phyloP scores from a whole-genome alignment of 2,329 filamentous ascomycete species.

The Microsporum ferrugineum region DNA sequence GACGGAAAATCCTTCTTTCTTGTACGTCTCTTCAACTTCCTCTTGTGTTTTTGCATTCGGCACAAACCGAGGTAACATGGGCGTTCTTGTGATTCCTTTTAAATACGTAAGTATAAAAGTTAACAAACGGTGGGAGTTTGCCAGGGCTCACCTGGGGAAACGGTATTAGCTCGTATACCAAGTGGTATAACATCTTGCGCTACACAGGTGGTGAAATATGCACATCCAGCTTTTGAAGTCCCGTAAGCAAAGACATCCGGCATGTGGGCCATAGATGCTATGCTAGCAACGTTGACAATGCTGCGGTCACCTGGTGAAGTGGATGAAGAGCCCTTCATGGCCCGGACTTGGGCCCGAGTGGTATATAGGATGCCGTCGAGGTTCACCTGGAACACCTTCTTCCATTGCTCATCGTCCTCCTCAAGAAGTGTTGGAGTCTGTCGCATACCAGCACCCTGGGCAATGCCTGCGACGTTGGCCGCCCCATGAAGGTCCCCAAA shows the following conservation, averaged over 20 bases:
- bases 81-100: not conserved
- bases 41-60: not conserved
- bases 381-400: not conserved
- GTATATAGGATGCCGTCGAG: not conserved
- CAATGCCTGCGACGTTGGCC: not conserved
- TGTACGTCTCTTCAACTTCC: not conserved
- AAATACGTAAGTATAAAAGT: not conserved
- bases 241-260: conserved; percentile 1
- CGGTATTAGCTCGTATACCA: not conserved
- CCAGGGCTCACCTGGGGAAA: not conserved
- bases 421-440: not conserved
- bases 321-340: not conserved
- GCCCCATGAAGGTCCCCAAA: conserved; percentile 1
- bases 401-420: not conserved
- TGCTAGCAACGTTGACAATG: not conserved
- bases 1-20: not conserved
- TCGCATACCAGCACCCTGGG: not conserved
- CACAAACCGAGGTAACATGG: not conserved
- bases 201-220: not conserved
- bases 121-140: too few relatives aligned
- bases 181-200: not conserved
- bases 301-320: not conserved
- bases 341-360: not conserved
- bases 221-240: not conserved
- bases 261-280: not conserved